phyloP scores from a whole-genome alignment of 2,329 filamentous ascomycete species.

The Chalaropsis thielavioides region DNA sequence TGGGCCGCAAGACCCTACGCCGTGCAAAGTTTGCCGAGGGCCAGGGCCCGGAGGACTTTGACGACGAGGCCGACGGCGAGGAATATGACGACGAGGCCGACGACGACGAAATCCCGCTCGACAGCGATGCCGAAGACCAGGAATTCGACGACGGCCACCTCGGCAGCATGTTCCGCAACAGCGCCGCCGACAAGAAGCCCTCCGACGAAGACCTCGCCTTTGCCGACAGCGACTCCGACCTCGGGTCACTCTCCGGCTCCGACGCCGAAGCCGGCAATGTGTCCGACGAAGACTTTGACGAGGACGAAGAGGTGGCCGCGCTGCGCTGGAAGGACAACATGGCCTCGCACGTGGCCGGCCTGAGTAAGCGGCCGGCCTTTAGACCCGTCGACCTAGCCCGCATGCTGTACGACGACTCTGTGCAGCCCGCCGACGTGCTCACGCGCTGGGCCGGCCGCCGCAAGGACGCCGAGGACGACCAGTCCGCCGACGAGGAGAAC shows the following conservation, averaged over 20 bases:
- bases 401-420: constrained; percentile 72
- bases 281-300: constrained; percentile 36
- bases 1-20: constrained; percentile 45
- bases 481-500: constrained; percentile 41
- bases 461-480: constrained; percentile 28
- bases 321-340: constrained; percentile 84
- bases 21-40: constrained; percentile 42
- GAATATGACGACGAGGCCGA: constrained; percentile 31
- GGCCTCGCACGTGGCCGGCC: constrained; percentile 53
- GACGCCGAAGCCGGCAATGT: constrained; percentile 34
- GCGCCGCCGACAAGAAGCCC: constrained; percentile 29
- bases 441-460: constrained; percentile 63
- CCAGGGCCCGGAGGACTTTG: constrained; percentile 45
- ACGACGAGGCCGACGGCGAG: constrained; percentile 30
- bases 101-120: constrained; percentile 23
- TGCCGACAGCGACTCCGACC: constrained; percentile 91
- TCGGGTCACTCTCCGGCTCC: constrained; percentile 64
- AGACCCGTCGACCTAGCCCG: constrained; percentile 70
- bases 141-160: constrained; percentile 47
- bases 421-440: constrained; percentile 62
- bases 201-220: constrained; percentile 61
- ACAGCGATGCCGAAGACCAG: constrained; percentile 36
- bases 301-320: constrained; percentile 59
- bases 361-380: constrained; percentile 60
- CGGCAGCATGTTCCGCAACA: constrained; percentile 45